Evolutionary conservation across 108 stramenopile species (phyloP).

Genomic region (Cyclotella distinguenda): DNA sequence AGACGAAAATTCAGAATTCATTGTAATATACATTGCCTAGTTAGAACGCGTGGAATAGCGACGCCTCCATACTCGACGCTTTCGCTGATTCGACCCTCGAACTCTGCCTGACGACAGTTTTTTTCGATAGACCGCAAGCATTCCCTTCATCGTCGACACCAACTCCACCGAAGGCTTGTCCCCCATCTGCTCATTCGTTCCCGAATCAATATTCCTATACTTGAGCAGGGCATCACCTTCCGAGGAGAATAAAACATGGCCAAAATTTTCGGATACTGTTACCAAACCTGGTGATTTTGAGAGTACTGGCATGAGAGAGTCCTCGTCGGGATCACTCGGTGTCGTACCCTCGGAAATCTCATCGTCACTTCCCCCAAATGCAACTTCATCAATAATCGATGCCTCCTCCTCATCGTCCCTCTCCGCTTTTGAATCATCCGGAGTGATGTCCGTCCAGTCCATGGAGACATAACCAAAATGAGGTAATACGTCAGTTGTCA

Average conservation of each 20-base stretch:
- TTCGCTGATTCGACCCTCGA: neutral
- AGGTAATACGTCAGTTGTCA: slow-evolving; percentile 19
- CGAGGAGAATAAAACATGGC: slow-evolving; percentile 30
- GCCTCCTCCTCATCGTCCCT: slow-evolving; percentile 5
- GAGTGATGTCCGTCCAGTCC: neutral
- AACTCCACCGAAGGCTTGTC: neutral
- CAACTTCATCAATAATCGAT: neutral
- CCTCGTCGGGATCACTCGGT: neutral
- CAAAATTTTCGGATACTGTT: slow-evolving; percentile 15
- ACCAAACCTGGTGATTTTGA: slow-evolving; percentile 6
- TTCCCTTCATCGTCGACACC: slow-evolving; percentile 6
- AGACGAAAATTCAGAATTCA: no score
- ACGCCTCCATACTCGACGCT: no score
- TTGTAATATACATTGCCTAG: no score
- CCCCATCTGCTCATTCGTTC: neutral
- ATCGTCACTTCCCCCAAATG: neutral
- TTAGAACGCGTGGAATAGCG: no score
- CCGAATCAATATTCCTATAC: neutral
- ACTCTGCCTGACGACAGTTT: neutral
- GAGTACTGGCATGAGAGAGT: neutral
- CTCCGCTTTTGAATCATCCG: neutral
- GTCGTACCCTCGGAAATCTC: no score
- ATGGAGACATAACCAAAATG: slow-evolving; percentile 21
- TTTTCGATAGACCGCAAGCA: neutral
- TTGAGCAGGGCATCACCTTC: slow-evolving; percentile 12